phyloP scores from a whole-genome alignment of 2,329 filamentous ascomycete genomes.

The Ascochyta clinopodiicola region DNA sequence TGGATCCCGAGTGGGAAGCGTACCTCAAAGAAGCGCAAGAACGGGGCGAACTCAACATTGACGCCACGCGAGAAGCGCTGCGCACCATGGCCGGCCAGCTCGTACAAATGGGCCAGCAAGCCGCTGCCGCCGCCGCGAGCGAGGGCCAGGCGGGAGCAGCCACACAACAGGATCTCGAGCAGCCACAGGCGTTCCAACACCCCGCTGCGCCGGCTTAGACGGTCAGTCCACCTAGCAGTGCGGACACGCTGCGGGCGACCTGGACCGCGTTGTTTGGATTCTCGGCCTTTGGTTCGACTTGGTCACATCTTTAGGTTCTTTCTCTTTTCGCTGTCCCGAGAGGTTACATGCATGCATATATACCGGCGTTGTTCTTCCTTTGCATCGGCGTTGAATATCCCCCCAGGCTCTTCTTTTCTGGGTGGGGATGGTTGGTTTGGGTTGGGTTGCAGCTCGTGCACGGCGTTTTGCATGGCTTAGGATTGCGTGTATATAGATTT shows the following conservation, averaged over 20 bases:
- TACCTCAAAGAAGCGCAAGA: constrained; percentile 76
- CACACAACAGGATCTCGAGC: not conserved
- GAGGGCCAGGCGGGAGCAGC: too few relatives aligned
- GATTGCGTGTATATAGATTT: too few relatives aligned
- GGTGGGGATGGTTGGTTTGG: too few relatives aligned
- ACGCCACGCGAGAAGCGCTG: constrained; percentile 41
- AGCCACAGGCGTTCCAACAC: constrained; percentile 8
- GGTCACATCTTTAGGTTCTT: too few relatives aligned
- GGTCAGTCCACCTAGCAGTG: not conserved
- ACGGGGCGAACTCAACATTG: constrained; percentile 56
- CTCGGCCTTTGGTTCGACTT: too few relatives aligned
- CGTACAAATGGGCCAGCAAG: constrained; percentile 31
- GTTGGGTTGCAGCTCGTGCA: too few relatives aligned
- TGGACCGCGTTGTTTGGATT: too few relatives aligned
- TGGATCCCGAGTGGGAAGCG: constrained; percentile 77
- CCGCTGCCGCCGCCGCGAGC: constrained; percentile 15
- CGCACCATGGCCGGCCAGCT: constrained; percentile 40
- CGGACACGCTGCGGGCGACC: too few relatives aligned
- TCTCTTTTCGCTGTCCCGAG: too few relatives aligned
- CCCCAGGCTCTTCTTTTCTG: too few relatives aligned
- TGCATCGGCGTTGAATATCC: not conserved
- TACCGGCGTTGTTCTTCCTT: not conserved
- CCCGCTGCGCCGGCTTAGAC: constrained; percentile 21
- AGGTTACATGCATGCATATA: not conserved
- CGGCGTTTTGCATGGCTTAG: too few relatives aligned